phyloP scores from a whole-genome alignment of 306 rosid genomes.

The Acacia melanoxylon region DNA sequence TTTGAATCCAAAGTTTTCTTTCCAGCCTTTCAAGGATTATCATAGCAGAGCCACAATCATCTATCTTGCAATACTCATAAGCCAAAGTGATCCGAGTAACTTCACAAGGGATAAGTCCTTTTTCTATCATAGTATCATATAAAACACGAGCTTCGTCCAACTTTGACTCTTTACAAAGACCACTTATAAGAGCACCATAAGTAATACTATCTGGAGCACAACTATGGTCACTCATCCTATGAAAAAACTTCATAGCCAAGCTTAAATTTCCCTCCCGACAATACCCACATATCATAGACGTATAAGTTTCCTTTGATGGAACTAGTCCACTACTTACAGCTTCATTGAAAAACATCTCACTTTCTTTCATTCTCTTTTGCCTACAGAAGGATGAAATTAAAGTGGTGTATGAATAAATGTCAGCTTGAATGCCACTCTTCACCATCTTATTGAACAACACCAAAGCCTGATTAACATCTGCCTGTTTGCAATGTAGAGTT shows the following conservation, averaged over 20 bases:
- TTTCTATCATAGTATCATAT: slow-evolving; percentile 68
- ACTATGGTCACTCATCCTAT: slow-evolving; percentile 67
- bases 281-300: slow-evolving; percentile 89
- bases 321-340: slow-evolving; percentile 56
- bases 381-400: slow-evolving; percentile 74
- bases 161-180: slow-evolving; percentile 75
- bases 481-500: slow-evolving; percentile 69
- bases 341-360: slow-evolving; percentile 62
- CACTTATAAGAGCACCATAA: slow-evolving; percentile 81
- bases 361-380: slow-evolving; percentile 64
- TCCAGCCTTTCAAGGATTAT: slow-evolving; percentile 67
- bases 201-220: slow-evolving; percentile 68
- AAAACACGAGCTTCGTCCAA: slow-evolving; percentile 66
- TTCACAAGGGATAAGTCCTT: slow-evolving; percentile 83
- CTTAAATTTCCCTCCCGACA: slow-evolving; percentile 60
- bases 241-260: slow-evolving; percentile 64
- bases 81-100: slow-evolving; percentile 83
- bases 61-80: slow-evolving; percentile 74
- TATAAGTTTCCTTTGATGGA: slow-evolving; percentile 80
- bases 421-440: slow-evolving; percentile 73
- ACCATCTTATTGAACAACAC: slow-evolving; percentile 78
- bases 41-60: slow-evolving; percentile 66
- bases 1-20: slow-evolving; percentile 68
- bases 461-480: slow-evolving; percentile 55
- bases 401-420: slow-evolving; percentile 73